These are phyloP conservation scores for Stemphylium lycopersici DNA, from an alignment of 2,329 filamentous ascomycete species.

Conservation along the genomic window DNA sequence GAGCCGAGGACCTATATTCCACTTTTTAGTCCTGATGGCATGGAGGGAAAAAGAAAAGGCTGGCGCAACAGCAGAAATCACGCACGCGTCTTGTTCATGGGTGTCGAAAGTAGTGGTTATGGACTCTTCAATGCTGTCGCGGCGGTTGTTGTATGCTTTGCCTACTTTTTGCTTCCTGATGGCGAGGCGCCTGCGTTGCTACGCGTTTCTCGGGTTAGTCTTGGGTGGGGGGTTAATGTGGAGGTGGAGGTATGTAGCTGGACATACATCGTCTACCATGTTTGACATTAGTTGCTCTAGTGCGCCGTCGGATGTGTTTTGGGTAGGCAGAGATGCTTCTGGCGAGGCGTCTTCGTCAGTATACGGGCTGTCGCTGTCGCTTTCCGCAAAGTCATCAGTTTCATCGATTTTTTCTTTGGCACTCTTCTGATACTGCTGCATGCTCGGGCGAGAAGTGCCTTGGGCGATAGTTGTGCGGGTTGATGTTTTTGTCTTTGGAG, in stretches of 20 bases:
- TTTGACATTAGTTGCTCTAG: conserved; percentile 27
- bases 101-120: conserved; percentile 34
- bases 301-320: conserved; percentile 6
- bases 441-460: conserved; percentile 12
- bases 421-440: conserved; percentile 12
- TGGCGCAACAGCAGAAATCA: neutral
- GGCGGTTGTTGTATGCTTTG: conserved; percentile 24
- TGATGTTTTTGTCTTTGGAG: conserved; percentile 17
- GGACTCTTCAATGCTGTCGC: conserved; percentile 14
- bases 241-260: neutral
- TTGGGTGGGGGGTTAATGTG: neutral
- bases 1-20: conserved; percentile 22
- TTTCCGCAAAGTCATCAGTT: conserved; percentile 5
- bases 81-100: conserved; percentile 39
- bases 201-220: neutral
- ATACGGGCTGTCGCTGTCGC: conserved; percentile 8
- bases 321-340: conserved; percentile 1
- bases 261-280: conserved; percentile 34
- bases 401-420: conserved; percentile 10
- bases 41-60: no score
- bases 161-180: conserved; percentile 25
- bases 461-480: conserved; percentile 7
- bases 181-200: conserved; percentile 39
- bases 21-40: no score
- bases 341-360: conserved; percentile 7